Base-by-base conservation (phyloP, 345 rosid species). In the Microthlaspi erraticum region DNA sequence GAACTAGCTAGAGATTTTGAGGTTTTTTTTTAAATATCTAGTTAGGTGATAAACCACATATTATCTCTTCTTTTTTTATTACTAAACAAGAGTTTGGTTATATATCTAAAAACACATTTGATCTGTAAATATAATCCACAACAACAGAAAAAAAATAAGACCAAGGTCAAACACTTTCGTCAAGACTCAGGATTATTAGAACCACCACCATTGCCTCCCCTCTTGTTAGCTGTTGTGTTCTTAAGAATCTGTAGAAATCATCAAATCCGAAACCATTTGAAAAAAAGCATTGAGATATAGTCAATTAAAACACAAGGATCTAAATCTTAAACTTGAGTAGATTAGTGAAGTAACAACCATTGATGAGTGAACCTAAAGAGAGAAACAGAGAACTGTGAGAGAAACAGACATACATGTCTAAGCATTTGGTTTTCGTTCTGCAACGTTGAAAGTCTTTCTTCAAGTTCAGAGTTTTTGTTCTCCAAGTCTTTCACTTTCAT, bases 371-470 rank as follows among this genome's bases (percentile, higher is more conserved):
- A 12, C 32, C 32, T 20, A 50, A 4, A 10, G n/a, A 19, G 32
- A 49, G n/a, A 46, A 8, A 20, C 2, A 20, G 2, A 20, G 23
- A 20, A 20, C 2, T 2, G 19, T 5, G 48, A n/a, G 48, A n/a
- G 17, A n/a, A 8, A 56, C 13, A 10, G 29, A 32, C 77, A 16
- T 85, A 92, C 98, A 2, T 85, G 96, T 90, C 98, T 84, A 58
- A 92, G 98, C 98, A 92, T 92, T 74, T 90, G 96, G 66, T 92
- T 92, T 80, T 92, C 98, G 36, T 93, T 93, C 67, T 85, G 93
- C 77, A 88, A 74, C 10, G 98, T 93, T 70, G 97, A 87, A 18
- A 93, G 84, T 65, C 81, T 84, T 83, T 93, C 97, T 57, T 88
- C 93, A 66, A 90, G 87, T 76, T 88, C 92, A 6, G 97, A 88